These are phyloP conservation scores for Climacium dendroides DNA, from an alignment of 225 moss, liverwort and hornwort genomes.

Conservation along the genomic window DNA sequence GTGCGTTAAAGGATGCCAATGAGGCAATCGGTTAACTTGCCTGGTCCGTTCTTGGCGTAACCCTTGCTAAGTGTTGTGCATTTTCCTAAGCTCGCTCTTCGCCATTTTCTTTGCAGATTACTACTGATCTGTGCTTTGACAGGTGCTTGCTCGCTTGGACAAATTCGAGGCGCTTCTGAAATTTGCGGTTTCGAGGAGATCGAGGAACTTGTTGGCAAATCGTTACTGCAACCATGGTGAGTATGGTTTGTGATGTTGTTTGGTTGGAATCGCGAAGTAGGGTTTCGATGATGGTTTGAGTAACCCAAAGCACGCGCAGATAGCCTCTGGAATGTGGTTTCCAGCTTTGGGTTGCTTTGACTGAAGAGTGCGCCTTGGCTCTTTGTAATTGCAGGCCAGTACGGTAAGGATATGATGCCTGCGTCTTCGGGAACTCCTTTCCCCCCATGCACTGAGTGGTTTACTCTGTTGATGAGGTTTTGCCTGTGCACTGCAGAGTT, in stretches of 20 bases:
- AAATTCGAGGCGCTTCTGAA: not conserved
- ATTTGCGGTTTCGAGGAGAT: not conserved
- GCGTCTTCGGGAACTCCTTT: not conserved
- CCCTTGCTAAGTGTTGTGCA: not conserved
- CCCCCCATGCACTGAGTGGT: not conserved
- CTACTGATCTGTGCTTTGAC: not conserved
- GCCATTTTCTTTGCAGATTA: not conserved
- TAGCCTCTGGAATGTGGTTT: not conserved
- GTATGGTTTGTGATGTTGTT: not conserved
- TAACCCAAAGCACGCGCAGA: not conserved
- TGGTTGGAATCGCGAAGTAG: not conserved
- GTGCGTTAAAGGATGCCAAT: not conserved
- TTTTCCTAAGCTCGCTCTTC: not conserved
- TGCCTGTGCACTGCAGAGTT: slow-evolving; percentile 48
- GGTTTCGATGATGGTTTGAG: not conserved
- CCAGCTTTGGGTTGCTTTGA: not conserved
- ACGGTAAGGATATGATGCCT: slow-evolving; percentile 7
- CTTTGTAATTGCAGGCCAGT: slow-evolving; percentile 19
- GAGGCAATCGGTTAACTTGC: not conserved
- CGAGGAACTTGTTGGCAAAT: not conserved
- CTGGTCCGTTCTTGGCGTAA: not conserved
- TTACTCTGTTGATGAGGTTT: not conserved
- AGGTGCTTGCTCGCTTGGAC: not conserved
- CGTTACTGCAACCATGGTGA: not conserved
- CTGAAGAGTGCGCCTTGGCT: not conserved